These are phyloP conservation scores for Microcera coccophila DNA, from an alignment of 2,329 filamentous ascomycete genomes.

Conservation along the genomic window DNA sequence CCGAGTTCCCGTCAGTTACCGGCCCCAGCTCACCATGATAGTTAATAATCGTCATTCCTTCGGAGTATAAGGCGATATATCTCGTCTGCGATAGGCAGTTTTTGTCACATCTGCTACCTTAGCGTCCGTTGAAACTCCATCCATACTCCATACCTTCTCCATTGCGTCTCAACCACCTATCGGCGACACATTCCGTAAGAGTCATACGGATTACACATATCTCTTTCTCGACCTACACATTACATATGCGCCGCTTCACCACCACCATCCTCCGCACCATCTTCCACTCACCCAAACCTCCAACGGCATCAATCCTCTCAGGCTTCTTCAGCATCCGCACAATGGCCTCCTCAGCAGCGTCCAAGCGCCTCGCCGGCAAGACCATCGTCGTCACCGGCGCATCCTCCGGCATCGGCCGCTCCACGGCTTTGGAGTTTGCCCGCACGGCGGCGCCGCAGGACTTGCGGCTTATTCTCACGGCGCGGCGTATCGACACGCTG, in stretches of 20 bases:
- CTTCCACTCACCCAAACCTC: conserved; percentile 13
- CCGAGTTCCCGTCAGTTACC: no score
- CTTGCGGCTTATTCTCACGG: conserved; percentile 82
- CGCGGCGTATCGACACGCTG: conserved; percentile 76
- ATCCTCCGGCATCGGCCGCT: conserved; percentile 83
- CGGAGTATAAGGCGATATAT: conserved; percentile 5
- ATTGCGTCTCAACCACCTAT: no score
- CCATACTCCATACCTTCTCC: no score
- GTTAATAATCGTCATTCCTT: conserved; percentile 11
- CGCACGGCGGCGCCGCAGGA: conserved; percentile 72
- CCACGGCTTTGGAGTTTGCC: conserved; percentile 87
- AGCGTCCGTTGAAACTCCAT: background rate
- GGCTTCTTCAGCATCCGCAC: conserved; percentile 23
- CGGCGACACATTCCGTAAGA: no score
- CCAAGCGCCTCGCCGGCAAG: conserved; percentile 86
- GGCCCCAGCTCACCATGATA: no score
- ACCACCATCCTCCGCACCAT: background rate
- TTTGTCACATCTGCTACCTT: background rate
- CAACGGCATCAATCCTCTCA: conserved; percentile 3
- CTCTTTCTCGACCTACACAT: background rate
- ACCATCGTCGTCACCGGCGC: conserved; percentile 90
- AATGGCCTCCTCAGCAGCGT: conserved; percentile 57
- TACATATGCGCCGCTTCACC: conserved; percentile 11
- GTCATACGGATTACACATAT: no score
- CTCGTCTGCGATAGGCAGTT: background rate